These are phyloP conservation scores for Stygiomarasmius scandens DNA, from an alignment of 1,284 basidiomycete genomes.

Conservation along the genomic window DNA sequence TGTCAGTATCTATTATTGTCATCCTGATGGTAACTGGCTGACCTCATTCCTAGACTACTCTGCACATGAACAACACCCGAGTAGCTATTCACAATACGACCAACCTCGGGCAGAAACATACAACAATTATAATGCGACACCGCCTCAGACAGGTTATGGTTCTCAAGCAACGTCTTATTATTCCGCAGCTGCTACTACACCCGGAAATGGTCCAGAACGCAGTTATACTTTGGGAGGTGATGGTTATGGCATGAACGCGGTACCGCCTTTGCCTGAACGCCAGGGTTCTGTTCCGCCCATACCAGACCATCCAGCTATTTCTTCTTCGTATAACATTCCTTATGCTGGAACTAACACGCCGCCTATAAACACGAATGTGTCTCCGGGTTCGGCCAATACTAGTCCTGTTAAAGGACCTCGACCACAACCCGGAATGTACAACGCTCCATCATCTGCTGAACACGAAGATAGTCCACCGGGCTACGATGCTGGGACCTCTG, in stretches of 20 bases:
- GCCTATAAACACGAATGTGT: conserved; percentile 36
- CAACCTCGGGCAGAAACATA: conserved; percentile 31
- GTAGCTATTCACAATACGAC: conserved; percentile 52
- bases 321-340: conserved; percentile 25
- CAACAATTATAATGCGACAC: conserved; percentile 19
- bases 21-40: background rate
- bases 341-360: conserved; percentile 27
- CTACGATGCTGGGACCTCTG: conserved; percentile 60
- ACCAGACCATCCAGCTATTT: conserved; percentile 18
- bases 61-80: conserved; percentile 52
- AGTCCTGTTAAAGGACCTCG: conserved; percentile 43
- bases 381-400: conserved; percentile 30
- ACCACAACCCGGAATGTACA: conserved; percentile 27
- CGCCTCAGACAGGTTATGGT: conserved; percentile 22
- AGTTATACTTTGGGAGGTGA: conserved; percentile 61
- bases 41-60: conserved; percentile 49
- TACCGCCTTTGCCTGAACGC: conserved; percentile 41
- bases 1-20: conserved; percentile 44
- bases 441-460: conserved; percentile 15
- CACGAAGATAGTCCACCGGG: conserved; percentile 62
- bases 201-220: conserved; percentile 42
- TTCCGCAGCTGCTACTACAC: conserved; percentile 33
- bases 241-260: conserved; percentile 52
- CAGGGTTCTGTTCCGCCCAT: conserved; percentile 14
- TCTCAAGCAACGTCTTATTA: conserved; percentile 31